phyloP scores from a whole-genome alignment of 169 alveolate species.

The Plasmodium adleri region DNA sequence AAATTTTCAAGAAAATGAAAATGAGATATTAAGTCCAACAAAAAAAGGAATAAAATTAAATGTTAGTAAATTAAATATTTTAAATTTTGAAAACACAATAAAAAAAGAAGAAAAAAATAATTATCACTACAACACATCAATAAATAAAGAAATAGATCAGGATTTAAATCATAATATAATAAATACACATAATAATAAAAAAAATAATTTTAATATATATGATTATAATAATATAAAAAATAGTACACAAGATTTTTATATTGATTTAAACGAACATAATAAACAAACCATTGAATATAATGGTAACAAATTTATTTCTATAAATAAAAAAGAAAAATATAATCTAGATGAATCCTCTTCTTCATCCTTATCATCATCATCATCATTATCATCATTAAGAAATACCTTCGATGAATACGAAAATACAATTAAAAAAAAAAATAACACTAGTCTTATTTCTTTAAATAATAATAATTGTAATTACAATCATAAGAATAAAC shows the following conservation, averaged over 20 bases:
- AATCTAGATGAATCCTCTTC: conserved; percentile 37
- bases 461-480: too few species aligned
- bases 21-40: conserved; percentile 66
- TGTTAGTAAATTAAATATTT: conserved; percentile 52
- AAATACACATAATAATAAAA: conserved; percentile 2
- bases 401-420: too few species aligned
- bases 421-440: too few species aligned
- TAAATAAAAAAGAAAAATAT: conserved; percentile 22
- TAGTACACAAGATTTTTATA: conserved; percentile 23
- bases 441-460: too few species aligned
- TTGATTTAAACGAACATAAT: conserved; percentile 12
- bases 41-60: conserved; percentile 64
- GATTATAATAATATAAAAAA: conserved; percentile 24
- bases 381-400: background rate
- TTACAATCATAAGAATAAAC: too few species aligned
- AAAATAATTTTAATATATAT: background rate
- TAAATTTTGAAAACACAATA: conserved; percentile 15
- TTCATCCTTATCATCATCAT: conserved; percentile 5
- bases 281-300: background rate
- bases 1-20: conserved; percentile 32
- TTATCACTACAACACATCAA: too few species aligned
- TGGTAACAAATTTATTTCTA: background rate
- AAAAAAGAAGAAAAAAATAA: conserved; percentile 22
- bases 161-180: background rate
- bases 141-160: background rate